Conservation (phyloP, 306 rosid species). For the Medicago arabica region DNA sequence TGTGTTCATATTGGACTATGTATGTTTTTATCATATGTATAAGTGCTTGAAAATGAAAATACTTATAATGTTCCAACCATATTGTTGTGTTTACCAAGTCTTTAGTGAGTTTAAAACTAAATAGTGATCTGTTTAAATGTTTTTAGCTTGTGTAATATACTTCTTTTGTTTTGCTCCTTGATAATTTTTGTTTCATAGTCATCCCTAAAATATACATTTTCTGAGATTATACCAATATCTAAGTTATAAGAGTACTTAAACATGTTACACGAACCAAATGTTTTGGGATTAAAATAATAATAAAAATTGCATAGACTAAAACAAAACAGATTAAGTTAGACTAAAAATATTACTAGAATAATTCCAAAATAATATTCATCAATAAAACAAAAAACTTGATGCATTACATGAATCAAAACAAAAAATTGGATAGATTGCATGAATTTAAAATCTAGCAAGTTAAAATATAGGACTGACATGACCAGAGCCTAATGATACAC, state of each 20-base stretch:
- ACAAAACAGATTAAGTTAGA: neutral
- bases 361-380: neutral
- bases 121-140: neutral
- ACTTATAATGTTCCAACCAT: constrained; percentile 10
- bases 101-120: neutral
- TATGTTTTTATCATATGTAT: constrained; percentile 21
- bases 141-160: neutral
- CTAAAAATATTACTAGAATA: neutral
- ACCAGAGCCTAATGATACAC: neutral
- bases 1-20: constrained; percentile 13
- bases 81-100: neutral
- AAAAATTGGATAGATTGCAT: neutral
- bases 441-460: neutral
- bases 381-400: neutral
- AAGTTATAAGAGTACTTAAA: neutral
- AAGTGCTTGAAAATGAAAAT: constrained; percentile 34
- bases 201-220: neutral
- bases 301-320: neutral
- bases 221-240: neutral
- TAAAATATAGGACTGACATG: neutral
- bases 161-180: neutral
- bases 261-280: neutral
- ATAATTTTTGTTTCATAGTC: no score
- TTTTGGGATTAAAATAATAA: neutral
- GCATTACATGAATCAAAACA: neutral